Conservation (phyloP, 768 basidiomycete species). For the Tricholoma bakamatsutake region DNA sequence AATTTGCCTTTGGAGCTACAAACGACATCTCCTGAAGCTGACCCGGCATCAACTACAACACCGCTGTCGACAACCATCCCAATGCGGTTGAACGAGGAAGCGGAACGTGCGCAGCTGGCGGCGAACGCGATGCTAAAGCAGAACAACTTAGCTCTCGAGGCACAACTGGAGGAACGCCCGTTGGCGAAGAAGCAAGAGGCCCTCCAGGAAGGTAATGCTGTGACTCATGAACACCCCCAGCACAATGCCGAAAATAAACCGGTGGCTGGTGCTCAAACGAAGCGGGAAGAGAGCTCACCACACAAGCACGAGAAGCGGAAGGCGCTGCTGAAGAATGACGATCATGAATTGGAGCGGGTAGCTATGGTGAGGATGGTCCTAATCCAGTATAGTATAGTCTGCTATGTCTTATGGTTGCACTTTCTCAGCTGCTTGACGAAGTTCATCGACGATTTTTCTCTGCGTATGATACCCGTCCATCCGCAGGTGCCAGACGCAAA, state of each 20-base stretch:
- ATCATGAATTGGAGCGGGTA: conserved; percentile 76
- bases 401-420: background rate
- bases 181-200: conserved; percentile 85
- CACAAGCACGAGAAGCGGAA: conserved; percentile 36
- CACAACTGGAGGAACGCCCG: conserved; percentile 81
- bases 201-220: conserved; percentile 43
- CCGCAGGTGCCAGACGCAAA: conserved; percentile 24
- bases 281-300: conserved; percentile 7
- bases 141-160: conserved; percentile 74
- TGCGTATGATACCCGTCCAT: conserved; percentile 46
- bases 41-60: conserved; percentile 7
- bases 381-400: background rate
- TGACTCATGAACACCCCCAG: conserved; percentile 16
- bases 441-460: conserved; percentile 76
- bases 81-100: conserved; percentile 27
- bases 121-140: conserved; percentile 56
- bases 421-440: conserved; percentile 66
- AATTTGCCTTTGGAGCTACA: background rate
- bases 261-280: conserved; percentile 12
- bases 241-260: conserved; percentile 15
- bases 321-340: conserved; percentile 83
- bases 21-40: background rate
- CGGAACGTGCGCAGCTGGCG: conserved; percentile 39
- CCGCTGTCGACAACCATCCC: conserved; percentile 12
- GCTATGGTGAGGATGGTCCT: conserved; percentile 46